A percentile compares a stretch with the other conserved stretches of the same genome.
Conservation (phyloP, 2,329 filamentous ascomycete genomes). For the Thielaviopsis punctulata region DNA sequence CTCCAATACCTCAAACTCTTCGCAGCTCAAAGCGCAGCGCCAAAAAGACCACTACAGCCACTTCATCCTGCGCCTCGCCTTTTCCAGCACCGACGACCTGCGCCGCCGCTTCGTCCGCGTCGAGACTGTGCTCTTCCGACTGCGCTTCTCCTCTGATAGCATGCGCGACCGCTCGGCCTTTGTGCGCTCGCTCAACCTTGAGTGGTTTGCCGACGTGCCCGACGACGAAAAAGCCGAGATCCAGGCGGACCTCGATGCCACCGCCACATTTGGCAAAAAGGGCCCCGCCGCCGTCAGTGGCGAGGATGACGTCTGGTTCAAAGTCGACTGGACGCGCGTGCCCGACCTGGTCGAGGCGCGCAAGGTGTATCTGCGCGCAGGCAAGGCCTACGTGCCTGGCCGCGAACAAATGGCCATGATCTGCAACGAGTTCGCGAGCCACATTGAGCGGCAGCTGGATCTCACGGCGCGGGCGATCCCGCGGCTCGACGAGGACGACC, state of each 20-base stretch:
- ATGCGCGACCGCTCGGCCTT: slow-evolving; percentile 56
- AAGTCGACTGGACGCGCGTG: slow-evolving; percentile 88
- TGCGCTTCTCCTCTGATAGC: slow-evolving; percentile 67
- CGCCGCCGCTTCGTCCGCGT: slow-evolving; percentile 70
- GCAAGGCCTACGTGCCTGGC: slow-evolving; percentile 81
- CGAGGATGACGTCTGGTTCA: slow-evolving; percentile 84
- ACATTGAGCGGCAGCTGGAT: slow-evolving; percentile 71
- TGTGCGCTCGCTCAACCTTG: slow-evolving; percentile 56
- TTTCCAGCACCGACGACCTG: slow-evolving; percentile 79
- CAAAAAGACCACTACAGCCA: slow-evolving; percentile 96
- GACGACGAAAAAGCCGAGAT: slow-evolving; percentile 61
- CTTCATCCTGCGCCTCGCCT: slow-evolving; percentile 88
- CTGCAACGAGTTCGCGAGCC: slow-evolving; percentile 64
- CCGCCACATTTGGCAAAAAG: slow-evolving; percentile 21
- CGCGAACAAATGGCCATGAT: slow-evolving; percentile 81
- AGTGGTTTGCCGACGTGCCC: slow-evolving; percentile 77
- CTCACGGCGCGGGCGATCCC: slow-evolving; percentile 82
- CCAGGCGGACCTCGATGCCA: slow-evolving; percentile 34
- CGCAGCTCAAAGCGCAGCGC: slow-evolving; percentile 50
- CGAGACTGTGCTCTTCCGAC: slow-evolving; percentile 75
- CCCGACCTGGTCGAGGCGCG: slow-evolving; percentile 75
- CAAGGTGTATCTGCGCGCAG: slow-evolving; percentile 56
- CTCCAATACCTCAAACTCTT: slow-evolving; percentile 48
- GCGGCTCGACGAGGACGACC: slow-evolving; percentile 88
- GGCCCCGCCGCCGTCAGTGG: slow-evolving; percentile 20